Evolutionary conservation across 2,329 filamentous ascomycete genomes (phyloP).

Genomic region (Fusarium sp.): DNA sequence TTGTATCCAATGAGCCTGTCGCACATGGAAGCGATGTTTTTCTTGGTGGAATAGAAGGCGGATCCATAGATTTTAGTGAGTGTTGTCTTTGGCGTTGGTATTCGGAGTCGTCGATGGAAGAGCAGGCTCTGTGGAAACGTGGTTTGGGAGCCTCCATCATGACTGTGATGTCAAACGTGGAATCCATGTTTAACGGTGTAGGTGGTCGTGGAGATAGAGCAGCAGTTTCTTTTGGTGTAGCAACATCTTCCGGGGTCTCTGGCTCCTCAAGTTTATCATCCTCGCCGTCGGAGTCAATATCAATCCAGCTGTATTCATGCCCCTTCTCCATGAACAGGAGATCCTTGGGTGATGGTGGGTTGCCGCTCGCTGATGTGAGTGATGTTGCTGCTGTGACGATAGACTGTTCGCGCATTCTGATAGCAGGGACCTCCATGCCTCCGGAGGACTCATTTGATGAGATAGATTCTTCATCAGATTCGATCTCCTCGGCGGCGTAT

Average conservation of each 20-base stretch:
- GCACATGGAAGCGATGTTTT: constrained; percentile 33
- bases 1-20: constrained; percentile 16
- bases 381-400: constrained; percentile 53
- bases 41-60: constrained; percentile 39
- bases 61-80: constrained; percentile 34
- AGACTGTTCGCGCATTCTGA: constrained; percentile 50
- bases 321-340: constrained; percentile 32
- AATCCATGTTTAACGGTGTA: constrained; percentile 42
- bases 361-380: constrained; percentile 47
- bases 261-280: constrained; percentile 34
- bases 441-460: constrained; percentile 48
- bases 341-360: constrained; percentile 44
- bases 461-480: constrained; percentile 51
- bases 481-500: constrained; percentile 35
- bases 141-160: constrained; percentile 29
- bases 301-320: constrained; percentile 53
- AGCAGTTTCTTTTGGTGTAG: constrained; percentile 20
- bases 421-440: constrained; percentile 49
- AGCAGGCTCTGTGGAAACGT: constrained; percentile 11
- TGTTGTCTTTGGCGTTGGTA: constrained; percentile 19
- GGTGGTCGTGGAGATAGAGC: constrained; percentile 48
- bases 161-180: constrained; percentile 29
- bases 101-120: constrained; percentile 10
- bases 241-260: constrained; percentile 21
- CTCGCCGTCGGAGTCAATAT: constrained; percentile 51